Evolutionary conservation across 139 green algal genomes (phyloP), one percentile per base, ranked within the genome.

Genomic region (Chlorella sp.): DNA sequence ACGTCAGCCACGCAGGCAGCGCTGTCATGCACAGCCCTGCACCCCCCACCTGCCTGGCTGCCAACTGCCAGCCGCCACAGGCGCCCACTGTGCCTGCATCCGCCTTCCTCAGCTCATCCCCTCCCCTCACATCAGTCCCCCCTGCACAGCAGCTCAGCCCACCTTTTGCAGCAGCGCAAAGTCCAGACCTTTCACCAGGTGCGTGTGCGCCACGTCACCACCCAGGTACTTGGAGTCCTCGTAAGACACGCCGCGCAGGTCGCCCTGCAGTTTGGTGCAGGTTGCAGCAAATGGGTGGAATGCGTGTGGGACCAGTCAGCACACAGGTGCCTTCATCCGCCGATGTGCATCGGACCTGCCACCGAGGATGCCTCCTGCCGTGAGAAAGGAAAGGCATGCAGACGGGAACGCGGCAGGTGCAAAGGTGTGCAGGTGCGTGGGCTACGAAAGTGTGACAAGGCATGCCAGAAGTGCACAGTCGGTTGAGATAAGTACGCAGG

Each of bases 121-220:
- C 36, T 16, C 21, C n/a, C 82, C 30, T 2, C 15, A 7, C 61
- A 64, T 11, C 60, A 21, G 7, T 11, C 37, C 36, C 34, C n/a
- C 81, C 2, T 5, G 9, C 9, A 57, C 48, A 57, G 48, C 48
- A 40, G 7, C 81, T 26, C 53, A 24, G 15, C 91, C 42, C 80
- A 97, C 96, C 94, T 98, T 97, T 16, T 97, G 92, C 78, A 99
- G 92, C 87, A 99, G 94, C n/a, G 96, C 96, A 93, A 96, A 99
- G 82, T 99, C 97, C 14, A 99, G 94, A 32, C 97, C 97, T 91
- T 98, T 98, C 36, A 99, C 97, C 75, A 99, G 90, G 86, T 99
- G 97, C 0, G 97, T 99, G 92, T 98, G 97, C 39, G 96, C 94
- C 77, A 99, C 88, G 90, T 99, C 97, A n/a, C 97, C 97, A 64